A percentile compares a stretch with the other conserved stretches of the same genome.
Conservation (phyloP, 108 stramenopile genomes). For the Nitzschia sp. region DNA sequence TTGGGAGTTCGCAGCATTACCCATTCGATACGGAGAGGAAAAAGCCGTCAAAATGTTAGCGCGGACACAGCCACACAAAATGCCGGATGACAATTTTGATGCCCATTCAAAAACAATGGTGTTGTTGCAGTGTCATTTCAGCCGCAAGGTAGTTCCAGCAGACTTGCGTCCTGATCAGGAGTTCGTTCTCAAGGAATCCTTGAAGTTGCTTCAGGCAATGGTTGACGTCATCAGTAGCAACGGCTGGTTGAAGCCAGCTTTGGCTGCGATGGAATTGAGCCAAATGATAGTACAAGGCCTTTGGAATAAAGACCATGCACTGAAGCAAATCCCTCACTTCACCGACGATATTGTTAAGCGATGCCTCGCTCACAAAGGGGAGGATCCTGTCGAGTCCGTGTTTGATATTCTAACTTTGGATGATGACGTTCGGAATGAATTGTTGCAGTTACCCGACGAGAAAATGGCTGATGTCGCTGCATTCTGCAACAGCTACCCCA, state of each 20-base stretch:
- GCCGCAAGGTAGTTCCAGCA: conserved; percentile 70
- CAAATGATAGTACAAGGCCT: conserved; percentile 98
- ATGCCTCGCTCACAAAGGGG: conserved; percentile 66
- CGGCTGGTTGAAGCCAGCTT: conserved; percentile 95
- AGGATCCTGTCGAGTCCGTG: conserved; percentile 81
- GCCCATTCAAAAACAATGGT: conserved; percentile 90
- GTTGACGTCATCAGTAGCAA: conserved; percentile 98
- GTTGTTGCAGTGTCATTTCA: conserved; percentile 90
- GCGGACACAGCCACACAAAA: conserved; percentile 70
- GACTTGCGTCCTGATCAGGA: conserved; percentile 86
- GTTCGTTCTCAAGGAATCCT: conserved; percentile 71
- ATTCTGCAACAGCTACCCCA: conserved; percentile 98
- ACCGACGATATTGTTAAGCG: conserved; percentile 85
- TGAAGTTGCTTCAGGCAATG: conserved; percentile 88
- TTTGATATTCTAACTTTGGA: conserved; percentile 93
- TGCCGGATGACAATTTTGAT: conserved; percentile 77
- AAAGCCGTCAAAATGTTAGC: conserved; percentile 84
- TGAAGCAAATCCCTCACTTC: conserved; percentile 95
- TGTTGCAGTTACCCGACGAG: conserved; percentile 85
- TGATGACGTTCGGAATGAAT: conserved; percentile 88
- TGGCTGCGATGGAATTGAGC: conserved; percentile 98
- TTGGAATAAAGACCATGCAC: conserved; percentile 91
- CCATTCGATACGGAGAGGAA: conserved; percentile 92
- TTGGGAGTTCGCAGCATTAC: conserved; percentile 85
- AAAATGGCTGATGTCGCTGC: conserved; percentile 96